Percentiles rank a stretch among this genome's conserved stretches.
Conservation (phyloP, 2,329 filamentous ascomycete species). For the Colletotrichum scovillei region DNA sequence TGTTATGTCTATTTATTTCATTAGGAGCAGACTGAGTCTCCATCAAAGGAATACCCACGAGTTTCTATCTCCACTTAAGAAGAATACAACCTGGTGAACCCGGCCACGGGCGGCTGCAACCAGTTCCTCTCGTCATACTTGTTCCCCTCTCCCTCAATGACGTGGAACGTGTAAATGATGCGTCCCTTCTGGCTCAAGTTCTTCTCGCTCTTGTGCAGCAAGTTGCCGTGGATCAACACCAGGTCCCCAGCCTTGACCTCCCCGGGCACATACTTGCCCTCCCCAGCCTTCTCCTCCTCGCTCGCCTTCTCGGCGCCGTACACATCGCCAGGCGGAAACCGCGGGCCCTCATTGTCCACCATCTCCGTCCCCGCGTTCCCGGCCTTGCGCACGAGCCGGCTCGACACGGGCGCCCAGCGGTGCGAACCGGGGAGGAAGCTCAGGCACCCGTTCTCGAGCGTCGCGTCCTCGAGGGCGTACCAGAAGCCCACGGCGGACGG, state of each 20-base stretch:
- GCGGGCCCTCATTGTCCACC: constrained; percentile 73
- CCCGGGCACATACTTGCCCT: constrained; percentile 76
- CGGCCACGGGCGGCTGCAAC: constrained; percentile 85
- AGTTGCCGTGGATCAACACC: constrained; percentile 94
- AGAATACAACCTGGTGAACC: constrained; percentile 77
- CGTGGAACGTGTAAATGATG: constrained; percentile 97
- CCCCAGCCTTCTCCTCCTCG: constrained; percentile 45
- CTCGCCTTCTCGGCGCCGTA: constrained; percentile 58
- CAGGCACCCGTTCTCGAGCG: constrained; percentile 86
- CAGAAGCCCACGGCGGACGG: constrained; percentile 95
- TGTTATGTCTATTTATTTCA: not conserved
- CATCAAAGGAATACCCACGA: constrained; percentile 33
- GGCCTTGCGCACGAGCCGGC: constrained; percentile 78
- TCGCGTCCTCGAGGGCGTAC: constrained; percentile 96
- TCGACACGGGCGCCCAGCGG: constrained; percentile 74
- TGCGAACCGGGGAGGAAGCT: constrained; percentile 89
- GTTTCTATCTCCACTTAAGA: constrained; percentile 38
- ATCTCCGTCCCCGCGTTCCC: constrained; percentile 73
- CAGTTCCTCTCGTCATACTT: constrained; percentile 90
- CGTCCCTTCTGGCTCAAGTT: constrained; percentile 88
- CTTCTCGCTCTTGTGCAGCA: constrained; percentile 95
- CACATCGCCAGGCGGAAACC: constrained; percentile 68
- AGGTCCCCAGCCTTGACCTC: constrained; percentile 92
- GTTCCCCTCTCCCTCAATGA: constrained; percentile 83
- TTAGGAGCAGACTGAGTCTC: constrained; percentile 20